phyloP scores from a whole-genome alignment of 2,329 filamentous ascomycete species.

The Didymella pomorum region DNA sequence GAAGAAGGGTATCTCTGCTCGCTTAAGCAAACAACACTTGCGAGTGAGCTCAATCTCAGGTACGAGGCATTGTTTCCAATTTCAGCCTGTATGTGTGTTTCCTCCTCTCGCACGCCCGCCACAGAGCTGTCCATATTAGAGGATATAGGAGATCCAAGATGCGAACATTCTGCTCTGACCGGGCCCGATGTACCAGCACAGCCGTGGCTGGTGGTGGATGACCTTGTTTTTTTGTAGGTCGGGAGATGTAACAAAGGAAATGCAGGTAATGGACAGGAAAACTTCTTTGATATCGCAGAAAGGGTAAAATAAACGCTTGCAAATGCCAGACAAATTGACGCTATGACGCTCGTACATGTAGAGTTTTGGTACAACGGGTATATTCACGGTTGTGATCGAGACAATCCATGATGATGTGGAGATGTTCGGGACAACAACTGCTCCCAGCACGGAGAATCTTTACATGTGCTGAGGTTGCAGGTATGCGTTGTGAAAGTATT shows the following conservation, averaged over 20 bases:
- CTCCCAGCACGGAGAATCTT: conserved; percentile 24
- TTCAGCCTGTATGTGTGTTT: conserved; percentile 42
- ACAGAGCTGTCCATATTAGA: conserved; percentile 46
- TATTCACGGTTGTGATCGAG: conserved; percentile 22
- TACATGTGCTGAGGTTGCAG: conserved; percentile 49
- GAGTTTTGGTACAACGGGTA: conserved; percentile 49
- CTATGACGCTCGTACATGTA: conserved; percentile 52
- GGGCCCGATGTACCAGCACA: conserved; percentile 27
- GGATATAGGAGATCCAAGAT: conserved; percentile 34
- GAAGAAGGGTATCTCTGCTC: conserved; percentile 51
- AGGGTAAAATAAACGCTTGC: conserved; percentile 46
- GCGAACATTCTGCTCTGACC: conserved; percentile 27
- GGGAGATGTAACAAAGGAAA: conserved; percentile 47
- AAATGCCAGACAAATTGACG: conserved; percentile 50
- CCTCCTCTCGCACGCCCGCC: conserved; percentile 34
- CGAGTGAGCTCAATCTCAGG: conserved; percentile 39
- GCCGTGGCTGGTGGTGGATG: conserved; percentile 23
- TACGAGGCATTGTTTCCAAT: conserved; percentile 46
- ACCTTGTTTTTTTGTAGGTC: conserved; percentile 37
- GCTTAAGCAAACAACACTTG: conserved; percentile 45
- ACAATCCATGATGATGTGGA: conserved; percentile 26
- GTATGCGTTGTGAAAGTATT: conserved; percentile 49
- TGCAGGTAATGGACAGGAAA: conserved; percentile 40
- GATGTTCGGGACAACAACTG: conserved; percentile 27
- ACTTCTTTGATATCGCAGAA: conserved; percentile 46